A percentile compares a stretch with the other conserved stretches of the same genome.
phyloP scores from a whole-genome alignment of 2,329 filamentous ascomycete genomes.

The Colletotrichum neosansevieriae region DNA sequence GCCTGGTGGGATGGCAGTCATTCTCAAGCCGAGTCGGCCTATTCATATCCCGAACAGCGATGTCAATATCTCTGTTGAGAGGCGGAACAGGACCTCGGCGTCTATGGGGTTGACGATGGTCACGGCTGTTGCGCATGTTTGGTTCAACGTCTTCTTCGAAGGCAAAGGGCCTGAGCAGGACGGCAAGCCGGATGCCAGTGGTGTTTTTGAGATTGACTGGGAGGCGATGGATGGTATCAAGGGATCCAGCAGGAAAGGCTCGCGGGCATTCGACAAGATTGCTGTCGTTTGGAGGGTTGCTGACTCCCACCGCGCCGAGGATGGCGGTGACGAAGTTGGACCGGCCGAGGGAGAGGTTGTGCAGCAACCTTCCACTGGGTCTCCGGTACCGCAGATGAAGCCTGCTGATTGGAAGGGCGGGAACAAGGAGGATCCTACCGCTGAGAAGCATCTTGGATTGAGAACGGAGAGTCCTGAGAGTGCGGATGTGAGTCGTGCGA shows the following conservation, averaged over 20 bases:
- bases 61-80: slow-evolving; percentile 90
- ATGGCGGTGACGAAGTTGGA: slow-evolving; percentile 44
- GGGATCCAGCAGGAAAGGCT: slow-evolving; percentile 85
- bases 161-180: slow-evolving; percentile 78
- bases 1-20: slow-evolving; percentile 76
- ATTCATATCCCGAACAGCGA: slow-evolving; percentile 84
- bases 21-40: slow-evolving; percentile 78
- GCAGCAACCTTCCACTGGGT: slow-evolving; percentile 73
- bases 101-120: slow-evolving; percentile 89
- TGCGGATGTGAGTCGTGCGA: slow-evolving; percentile 77
- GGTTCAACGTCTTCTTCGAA: slow-evolving; percentile 97
- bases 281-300: slow-evolving; percentile 83
- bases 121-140: slow-evolving; percentile 92
- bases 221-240: slow-evolving; percentile 92
- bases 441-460: slow-evolving; percentile 76
- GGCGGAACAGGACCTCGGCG: slow-evolving; percentile 82
- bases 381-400: slow-evolving; percentile 76
- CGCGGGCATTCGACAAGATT: slow-evolving; percentile 82
- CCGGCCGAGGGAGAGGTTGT: slow-evolving; percentile 52
- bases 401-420: slow-evolving; percentile 82
- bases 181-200: slow-evolving; percentile 75
- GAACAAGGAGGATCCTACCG: slow-evolving; percentile 58
- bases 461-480: slow-evolving; percentile 74
- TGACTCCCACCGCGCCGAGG: slow-evolving; percentile 21
- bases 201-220: slow-evolving; percentile 70